phyloP scores from a whole-genome alignment of 495 filamentous ascomycete genomes.

The Neurospora sp. region DNA sequence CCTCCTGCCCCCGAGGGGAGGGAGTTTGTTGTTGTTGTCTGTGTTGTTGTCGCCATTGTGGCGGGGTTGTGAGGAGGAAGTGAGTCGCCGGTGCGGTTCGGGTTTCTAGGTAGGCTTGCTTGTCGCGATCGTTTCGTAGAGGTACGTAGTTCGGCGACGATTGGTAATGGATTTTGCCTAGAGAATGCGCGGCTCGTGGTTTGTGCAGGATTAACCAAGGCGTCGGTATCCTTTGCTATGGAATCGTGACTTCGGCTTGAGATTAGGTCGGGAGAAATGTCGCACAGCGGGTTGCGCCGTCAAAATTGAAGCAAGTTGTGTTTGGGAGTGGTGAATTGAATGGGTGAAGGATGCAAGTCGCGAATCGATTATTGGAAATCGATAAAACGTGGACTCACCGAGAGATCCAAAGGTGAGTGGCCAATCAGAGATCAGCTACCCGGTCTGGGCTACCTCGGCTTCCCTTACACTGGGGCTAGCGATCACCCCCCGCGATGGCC shows the following conservation, averaged over 20 bases:
- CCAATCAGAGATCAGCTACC: constrained; percentile 11
- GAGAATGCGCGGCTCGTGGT: neutral
- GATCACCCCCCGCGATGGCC: neutral
- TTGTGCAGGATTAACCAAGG: neutral
- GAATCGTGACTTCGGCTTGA: neutral
- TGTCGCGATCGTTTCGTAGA: neutral
- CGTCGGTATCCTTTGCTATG: neutral
- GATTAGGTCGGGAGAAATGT: neutral
- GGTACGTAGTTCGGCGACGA: neutral
- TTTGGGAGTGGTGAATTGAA: neutral
- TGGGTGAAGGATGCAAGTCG: neutral
- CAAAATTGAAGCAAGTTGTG: neutral
- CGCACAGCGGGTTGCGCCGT: neutral
- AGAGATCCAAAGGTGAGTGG: constrained; percentile 12
- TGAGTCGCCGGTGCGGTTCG: neutral
- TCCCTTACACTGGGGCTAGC: neutral
- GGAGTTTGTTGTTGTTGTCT: neutral
- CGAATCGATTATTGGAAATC: neutral
- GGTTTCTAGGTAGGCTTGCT: neutral
- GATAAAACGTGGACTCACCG: constrained; percentile 9
- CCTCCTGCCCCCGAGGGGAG: neutral
- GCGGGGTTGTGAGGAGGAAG: neutral
- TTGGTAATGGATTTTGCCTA: neutral
- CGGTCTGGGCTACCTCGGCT: constrained; percentile 17
- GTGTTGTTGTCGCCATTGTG: constrained; percentile 1